These are phyloP conservation scores for Crithidia fasciculata DNA, from an alignment of 208 protist genomes.

Conservation along the genomic window DNA sequence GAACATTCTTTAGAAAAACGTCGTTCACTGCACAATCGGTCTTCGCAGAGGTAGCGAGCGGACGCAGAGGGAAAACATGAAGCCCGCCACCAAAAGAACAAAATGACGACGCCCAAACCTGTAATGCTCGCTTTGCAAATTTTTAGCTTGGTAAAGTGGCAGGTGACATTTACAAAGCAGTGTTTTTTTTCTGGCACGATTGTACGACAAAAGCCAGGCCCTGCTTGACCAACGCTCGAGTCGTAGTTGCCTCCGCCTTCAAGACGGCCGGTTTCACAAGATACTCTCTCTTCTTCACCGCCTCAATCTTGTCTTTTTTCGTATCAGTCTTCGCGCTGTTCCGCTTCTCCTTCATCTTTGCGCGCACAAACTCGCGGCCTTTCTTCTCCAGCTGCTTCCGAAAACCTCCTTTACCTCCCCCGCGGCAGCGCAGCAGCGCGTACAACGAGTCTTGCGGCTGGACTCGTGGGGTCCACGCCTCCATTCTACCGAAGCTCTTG, in stretches of 20 bases:
- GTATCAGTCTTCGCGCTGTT: conserved; percentile 30
- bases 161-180: conserved; percentile 1
- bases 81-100: too few species aligned
- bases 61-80: too few species aligned
- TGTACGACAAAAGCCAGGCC: conserved; percentile 32
- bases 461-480: too few species aligned
- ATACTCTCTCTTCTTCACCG: background rate
- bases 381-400: conserved; percentile 89
- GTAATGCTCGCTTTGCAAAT: background rate
- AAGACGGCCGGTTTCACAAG: background rate
- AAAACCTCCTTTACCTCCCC: conserved; percentile 85
- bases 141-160: background rate
- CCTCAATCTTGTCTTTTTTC: background rate
- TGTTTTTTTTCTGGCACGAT: conserved; percentile 5
- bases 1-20: too few species aligned
- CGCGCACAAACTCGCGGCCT: conserved; percentile 71
- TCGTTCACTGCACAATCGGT: too few species aligned
- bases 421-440: conserved; percentile 45
- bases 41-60: too few species aligned
- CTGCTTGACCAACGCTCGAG: conserved; percentile 30
- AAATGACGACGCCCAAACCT: background rate
- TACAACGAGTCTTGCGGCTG: conserved; percentile 6
- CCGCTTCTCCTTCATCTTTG: conserved; percentile 49
- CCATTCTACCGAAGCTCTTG: too few species aligned
- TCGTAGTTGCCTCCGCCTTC: conserved; percentile 15